Conservation (phyloP, 805 yeast species). For the Candida ulmi region DNA sequence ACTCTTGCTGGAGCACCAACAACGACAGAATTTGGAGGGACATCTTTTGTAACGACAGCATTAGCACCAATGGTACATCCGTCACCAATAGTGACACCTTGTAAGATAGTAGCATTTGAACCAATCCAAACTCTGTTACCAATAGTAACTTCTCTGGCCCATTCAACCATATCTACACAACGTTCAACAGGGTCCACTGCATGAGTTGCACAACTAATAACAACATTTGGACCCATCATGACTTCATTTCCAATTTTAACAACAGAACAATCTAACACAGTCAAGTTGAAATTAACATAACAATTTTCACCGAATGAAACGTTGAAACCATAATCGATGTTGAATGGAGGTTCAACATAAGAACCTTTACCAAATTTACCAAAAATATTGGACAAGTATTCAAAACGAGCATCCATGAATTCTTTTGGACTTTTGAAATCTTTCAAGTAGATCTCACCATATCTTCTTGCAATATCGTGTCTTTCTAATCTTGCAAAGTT, state of each 20-base stretch:
- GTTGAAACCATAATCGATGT: slow-evolving; percentile 65
- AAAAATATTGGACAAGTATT: slow-evolving; percentile 34
- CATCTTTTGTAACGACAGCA: slow-evolving; percentile 51
- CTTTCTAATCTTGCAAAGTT: slow-evolving; percentile 20
- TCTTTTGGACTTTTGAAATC: slow-evolving; percentile 22
- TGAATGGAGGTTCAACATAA: slow-evolving; percentile 53
- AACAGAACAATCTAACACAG: slow-evolving; percentile 52
- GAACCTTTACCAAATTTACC: slow-evolving; percentile 40
- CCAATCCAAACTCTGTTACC: slow-evolving; percentile 72
- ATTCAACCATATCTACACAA: slow-evolving; percentile 35
- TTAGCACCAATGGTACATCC: slow-evolving; percentile 64
- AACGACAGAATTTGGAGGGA: slow-evolving; percentile 49
- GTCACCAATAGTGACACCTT: slow-evolving; percentile 64
- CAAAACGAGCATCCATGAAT: slow-evolving; percentile 30
- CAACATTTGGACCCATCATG: slow-evolving; percentile 57
- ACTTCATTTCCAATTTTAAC: slow-evolving; percentile 58
- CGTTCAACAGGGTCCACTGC: slow-evolving; percentile 47
- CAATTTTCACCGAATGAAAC: slow-evolving; percentile 49
- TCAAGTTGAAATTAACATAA: slow-evolving; percentile 52
- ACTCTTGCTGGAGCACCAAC: slow-evolving; percentile 62
- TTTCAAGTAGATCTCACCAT: slow-evolving; percentile 22
- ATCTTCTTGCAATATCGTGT: slow-evolving; percentile 23
- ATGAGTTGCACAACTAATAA: slow-evolving; percentile 59
- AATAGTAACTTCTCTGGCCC: slow-evolving; percentile 49
- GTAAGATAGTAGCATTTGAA: slow-evolving; percentile 45